These are phyloP conservation scores for Suhomyces sp. DNA, from an alignment of 805 yeast genomes.

Conservation along the genomic window DNA sequence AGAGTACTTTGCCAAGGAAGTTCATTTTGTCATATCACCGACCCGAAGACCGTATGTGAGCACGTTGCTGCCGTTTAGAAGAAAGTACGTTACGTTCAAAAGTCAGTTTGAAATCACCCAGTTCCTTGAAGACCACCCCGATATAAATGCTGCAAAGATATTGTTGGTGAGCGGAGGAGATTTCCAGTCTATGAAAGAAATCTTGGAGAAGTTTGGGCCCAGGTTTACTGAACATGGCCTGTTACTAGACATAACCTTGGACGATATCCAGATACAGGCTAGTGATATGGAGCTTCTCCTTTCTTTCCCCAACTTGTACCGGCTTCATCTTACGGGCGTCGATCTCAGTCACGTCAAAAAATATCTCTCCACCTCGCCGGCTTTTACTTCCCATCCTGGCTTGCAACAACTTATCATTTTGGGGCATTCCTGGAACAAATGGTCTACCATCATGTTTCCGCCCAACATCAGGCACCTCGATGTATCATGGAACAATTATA, in stretches of 20 bases:
- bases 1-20: constrained; percentile 26
- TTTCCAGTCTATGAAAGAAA: constrained; percentile 22
- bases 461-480: constrained; percentile 25
- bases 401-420: constrained; percentile 29
- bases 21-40: constrained; percentile 34
- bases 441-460: constrained; percentile 30
- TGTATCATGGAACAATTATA: constrained; percentile 32
- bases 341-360: constrained; percentile 13
- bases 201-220: constrained; percentile 19
- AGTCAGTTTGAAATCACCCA: constrained; percentile 31
- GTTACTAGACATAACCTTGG: constrained; percentile 28
- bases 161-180: constrained; percentile 31
- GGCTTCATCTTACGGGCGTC: constrained; percentile 28
- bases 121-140: constrained; percentile 26
- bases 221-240: constrained; percentile 12
- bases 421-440: constrained; percentile 29
- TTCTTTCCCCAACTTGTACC: constrained; percentile 22
- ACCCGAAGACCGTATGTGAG: constrained; percentile 19
- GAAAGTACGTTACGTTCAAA: constrained; percentile 12
- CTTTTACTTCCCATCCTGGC: constrained; percentile 9
- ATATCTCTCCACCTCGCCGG: neutral
- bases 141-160: constrained; percentile 25
- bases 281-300: constrained; percentile 22
- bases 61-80: constrained; percentile 4
- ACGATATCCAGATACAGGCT: constrained; percentile 18